These are phyloP conservation scores for Corymbia maculata DNA, from an alignment of 345 rosid genomes.

Conservation along the genomic window DNA sequence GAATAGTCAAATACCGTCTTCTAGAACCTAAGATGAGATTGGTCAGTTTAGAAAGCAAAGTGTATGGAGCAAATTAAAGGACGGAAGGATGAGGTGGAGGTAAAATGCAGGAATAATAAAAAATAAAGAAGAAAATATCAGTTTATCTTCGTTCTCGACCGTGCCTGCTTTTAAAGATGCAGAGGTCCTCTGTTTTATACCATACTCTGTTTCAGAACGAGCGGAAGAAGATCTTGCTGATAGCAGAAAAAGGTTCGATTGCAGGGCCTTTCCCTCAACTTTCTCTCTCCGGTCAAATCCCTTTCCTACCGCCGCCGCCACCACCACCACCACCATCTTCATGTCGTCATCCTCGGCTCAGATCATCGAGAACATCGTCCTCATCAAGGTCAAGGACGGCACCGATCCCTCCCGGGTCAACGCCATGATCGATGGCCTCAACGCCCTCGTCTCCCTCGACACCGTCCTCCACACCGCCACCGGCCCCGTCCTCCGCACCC, in stretches of 20 bases:
- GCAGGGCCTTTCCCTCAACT: neutral
- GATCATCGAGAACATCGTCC: slow-evolving; percentile 62
- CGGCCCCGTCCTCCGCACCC: slow-evolving; percentile 34
- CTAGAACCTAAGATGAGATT: neutral
- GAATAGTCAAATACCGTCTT: neutral
- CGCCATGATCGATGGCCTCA: slow-evolving; percentile 44
- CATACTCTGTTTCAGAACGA: neutral
- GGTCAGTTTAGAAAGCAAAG: neutral
- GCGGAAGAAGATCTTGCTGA: neutral
- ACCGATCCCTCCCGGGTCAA: slow-evolving; percentile 29
- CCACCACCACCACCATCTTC: neutral
- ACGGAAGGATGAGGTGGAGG: neutral
- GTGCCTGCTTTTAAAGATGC: neutral
- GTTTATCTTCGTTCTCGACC: neutral
- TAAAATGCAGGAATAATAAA: neutral
- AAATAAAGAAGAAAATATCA: neutral
- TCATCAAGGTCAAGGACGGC: slow-evolving; percentile 59
- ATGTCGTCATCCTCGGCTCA: slow-evolving; percentile 24
- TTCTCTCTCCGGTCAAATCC: neutral
- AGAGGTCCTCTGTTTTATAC: neutral
- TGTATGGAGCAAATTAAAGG: neutral
- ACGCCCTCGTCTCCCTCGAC: slow-evolving; percentile 38
- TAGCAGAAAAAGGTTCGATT: neutral
- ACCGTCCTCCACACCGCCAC: slow-evolving; percentile 50
- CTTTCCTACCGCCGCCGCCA: neutral